phyloP scores from a whole-genome alignment of 129 eudicot species.

The Helianthus annuus region DNA sequence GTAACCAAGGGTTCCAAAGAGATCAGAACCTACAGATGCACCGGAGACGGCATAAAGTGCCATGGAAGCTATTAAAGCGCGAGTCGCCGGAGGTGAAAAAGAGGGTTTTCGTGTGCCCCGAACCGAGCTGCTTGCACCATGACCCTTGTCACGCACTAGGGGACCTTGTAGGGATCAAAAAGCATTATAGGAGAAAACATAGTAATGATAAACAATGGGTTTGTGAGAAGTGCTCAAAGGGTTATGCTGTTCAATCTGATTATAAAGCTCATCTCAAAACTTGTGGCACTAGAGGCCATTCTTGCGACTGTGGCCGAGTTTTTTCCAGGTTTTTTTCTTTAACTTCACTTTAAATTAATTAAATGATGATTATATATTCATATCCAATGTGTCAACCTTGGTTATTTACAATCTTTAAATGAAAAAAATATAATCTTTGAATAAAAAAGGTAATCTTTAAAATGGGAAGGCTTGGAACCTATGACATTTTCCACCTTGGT shows the following conservation, averaged over 20 bases:
- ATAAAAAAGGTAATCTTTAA: no score
- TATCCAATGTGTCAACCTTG: no score
- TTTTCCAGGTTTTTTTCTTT: constrained; percentile 56
- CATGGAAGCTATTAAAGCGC: constrained; percentile 70
- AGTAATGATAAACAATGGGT: constrained; percentile 82
- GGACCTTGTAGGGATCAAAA: constrained; percentile 78
- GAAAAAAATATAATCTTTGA: no score
- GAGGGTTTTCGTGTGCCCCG: constrained; percentile 82
- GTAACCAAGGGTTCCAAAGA: constrained; percentile 77
- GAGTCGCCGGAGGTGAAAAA: constrained; percentile 57
- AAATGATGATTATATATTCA: neutral
- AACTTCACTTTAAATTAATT: neutral
- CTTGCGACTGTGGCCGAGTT: constrained; percentile 86
- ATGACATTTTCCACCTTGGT: neutral
- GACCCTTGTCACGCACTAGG: constrained; percentile 81
- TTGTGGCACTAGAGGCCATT: constrained; percentile 84
- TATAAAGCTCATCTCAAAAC: constrained; percentile 80
- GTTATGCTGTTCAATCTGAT: constrained; percentile 86
- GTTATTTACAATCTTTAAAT: no score
- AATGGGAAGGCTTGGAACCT: neutral
- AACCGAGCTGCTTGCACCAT: constrained; percentile 75
- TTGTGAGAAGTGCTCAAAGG: constrained; percentile 70
- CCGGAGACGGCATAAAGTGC: constrained; percentile 74
- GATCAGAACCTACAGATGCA: constrained; percentile 90
- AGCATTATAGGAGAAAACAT: constrained; percentile 67